These are phyloP conservation scores for Nakazawaea peltata DNA, from an alignment of 805 yeast species.

Conservation along the genomic window DNA sequence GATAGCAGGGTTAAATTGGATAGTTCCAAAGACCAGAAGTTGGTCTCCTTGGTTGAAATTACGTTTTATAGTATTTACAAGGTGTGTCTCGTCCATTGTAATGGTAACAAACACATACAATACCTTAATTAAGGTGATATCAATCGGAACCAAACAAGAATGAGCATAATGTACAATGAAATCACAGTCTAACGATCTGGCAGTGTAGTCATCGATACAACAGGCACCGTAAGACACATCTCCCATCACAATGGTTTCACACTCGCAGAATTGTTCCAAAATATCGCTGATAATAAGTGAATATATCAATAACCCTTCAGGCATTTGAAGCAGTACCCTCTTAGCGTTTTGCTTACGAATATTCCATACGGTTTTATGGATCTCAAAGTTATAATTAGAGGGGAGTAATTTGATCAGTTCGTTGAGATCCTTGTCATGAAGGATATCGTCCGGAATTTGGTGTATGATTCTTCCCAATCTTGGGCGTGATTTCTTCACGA, in stretches of 20 bases:
- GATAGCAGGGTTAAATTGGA: slow-evolving; percentile 92
- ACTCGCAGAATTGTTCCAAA: slow-evolving; percentile 80
- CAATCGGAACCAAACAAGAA: slow-evolving; percentile 93
- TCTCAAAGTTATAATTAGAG: slow-evolving; percentile 88
- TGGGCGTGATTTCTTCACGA: slow-evolving; percentile 15
- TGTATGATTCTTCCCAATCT: slow-evolving; percentile 57
- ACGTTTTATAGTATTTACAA: slow-evolving; percentile 64
- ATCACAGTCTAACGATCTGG: slow-evolving; percentile 88
- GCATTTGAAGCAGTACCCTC: slow-evolving; percentile 93
- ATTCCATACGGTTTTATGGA: slow-evolving; percentile 94
- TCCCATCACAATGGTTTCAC: slow-evolving; percentile 92
- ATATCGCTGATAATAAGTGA: slow-evolving; percentile 88
- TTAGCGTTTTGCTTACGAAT: slow-evolving; percentile 66
- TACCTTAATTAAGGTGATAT: slow-evolving; percentile 83
- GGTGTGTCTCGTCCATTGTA: slow-evolving; percentile 74
- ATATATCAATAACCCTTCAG: slow-evolving; percentile 88
- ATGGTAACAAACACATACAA: slow-evolving; percentile 95
- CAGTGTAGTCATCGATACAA: slow-evolving; percentile 95
- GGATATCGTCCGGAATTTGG: slow-evolving; percentile 83
- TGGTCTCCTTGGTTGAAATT: slow-evolving; percentile 60
- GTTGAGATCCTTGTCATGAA: slow-evolving; percentile 74
- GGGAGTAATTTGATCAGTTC: slow-evolving; percentile 79
- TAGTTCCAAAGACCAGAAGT: slow-evolving; percentile 87
- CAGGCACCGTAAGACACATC: slow-evolving; percentile 99
- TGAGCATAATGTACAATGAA: slow-evolving; percentile 95